Evolutionary conservation across 2,329 filamentous ascomycete genomes (phyloP), one percentile per base, ranked within the genome.

Genomic region (Conoideocrella luteorostrata): DNA sequence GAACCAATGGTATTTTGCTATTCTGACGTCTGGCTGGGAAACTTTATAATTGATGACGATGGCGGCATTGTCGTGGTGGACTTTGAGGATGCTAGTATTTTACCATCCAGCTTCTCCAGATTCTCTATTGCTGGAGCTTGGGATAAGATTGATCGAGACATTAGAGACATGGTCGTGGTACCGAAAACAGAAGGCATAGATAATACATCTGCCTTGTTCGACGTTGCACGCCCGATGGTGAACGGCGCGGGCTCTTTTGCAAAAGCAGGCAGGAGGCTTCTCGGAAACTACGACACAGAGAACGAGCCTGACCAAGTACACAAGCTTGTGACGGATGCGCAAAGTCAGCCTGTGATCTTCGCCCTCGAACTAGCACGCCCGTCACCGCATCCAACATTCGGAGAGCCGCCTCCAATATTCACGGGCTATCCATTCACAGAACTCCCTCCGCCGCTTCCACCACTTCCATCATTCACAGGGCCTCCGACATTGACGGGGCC

Each of bases 1-100:
- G 49, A 54, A 24, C 50, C 50, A 0, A 48, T 52, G 50, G 44
- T 54, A 21, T 54, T 52, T 44, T 52, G 52, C 32, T 43, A 50
- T 22, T 44, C 49, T 3, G 50, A 52, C 32, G 2, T 49, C 24
- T 47, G 35, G 30, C 42, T 39, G 12, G 49, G 20, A 10, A 54
- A 54, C 39, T 54, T 50, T 26, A 49, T 52, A 3, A 49, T 54
- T 10, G 47, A 50, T 33, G 28, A 50, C 4, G 23, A 48, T 12
- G 36, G 37, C 26, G 20, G 21, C 10, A 34, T 52, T 10, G 32
- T n/a, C 12, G 47, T 50, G 10, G 37, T 52, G 24, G 52, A 54
- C 15, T 49, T 52, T 15, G 33, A 29, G n/a, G 37, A 38, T 7
- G 17, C 39, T 12, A 54, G 52, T 39, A 41, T 52, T 24, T 39